These are phyloP conservation scores for Rosa lucieae DNA, from an alignment of 306 rosid genomes.

Conservation along the genomic window DNA sequence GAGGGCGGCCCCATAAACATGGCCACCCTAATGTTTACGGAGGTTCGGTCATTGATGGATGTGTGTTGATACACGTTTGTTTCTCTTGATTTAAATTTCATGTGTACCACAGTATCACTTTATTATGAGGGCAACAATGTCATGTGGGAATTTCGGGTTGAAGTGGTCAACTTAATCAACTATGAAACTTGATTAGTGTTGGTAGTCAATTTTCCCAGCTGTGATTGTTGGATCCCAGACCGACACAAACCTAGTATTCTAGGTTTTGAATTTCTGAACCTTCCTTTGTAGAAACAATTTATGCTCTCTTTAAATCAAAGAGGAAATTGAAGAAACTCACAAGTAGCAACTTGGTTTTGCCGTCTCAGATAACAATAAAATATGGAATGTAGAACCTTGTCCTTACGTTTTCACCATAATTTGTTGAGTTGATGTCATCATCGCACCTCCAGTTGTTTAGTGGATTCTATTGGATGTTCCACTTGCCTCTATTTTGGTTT, in stretches of 20 bases:
- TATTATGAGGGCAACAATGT: neutral
- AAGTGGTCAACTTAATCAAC: neutral
- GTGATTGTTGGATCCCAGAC: neutral
- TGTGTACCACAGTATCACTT: too few relatives aligned
- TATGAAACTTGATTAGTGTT: neutral
- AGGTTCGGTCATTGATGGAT: neutral
- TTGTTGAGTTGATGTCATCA: neutral
- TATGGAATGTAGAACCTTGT: neutral
- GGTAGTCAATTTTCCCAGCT: constrained; percentile 11
- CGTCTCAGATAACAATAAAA: neutral
- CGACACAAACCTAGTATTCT: neutral
- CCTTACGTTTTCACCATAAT: neutral
- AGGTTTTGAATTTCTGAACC: neutral
- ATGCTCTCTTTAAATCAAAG: too few relatives aligned
- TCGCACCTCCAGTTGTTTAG: neutral
- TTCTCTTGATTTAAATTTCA: neutral
- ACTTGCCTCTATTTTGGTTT: neutral
- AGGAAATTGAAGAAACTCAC: neutral
- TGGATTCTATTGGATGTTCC: constrained; percentile 9
- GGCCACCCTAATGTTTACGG: too few relatives aligned
- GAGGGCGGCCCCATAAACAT: neutral
- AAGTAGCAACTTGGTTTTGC: neutral
- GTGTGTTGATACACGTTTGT: neutral
- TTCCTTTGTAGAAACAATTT: neutral
- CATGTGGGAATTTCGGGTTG: neutral